Conservation (phyloP, 495 filamentous ascomycete species). For the Annulohypoxylon moriforme region DNA sequence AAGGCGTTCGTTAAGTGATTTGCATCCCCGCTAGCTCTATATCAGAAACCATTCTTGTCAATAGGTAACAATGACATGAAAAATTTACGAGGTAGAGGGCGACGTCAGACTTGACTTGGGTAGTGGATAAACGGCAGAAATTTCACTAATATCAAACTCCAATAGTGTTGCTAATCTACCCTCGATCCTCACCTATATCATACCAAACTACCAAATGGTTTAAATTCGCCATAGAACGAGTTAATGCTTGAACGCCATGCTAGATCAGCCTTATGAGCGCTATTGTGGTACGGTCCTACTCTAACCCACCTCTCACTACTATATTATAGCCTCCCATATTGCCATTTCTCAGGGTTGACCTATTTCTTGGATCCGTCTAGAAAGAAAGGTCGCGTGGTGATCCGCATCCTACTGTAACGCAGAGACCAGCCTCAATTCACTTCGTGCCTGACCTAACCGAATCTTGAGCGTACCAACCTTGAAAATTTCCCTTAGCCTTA, state of each 20-base stretch:
- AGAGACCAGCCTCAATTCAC: slow-evolving; percentile 4
- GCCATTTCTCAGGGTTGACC: neutral
- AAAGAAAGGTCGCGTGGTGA: slow-evolving; percentile 3
- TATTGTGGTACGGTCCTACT: neutral
- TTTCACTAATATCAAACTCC: neutral
- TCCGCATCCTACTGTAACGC: slow-evolving; percentile 29
- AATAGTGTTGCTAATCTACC: neutral
- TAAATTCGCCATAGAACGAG: neutral
- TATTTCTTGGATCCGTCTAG: neutral
- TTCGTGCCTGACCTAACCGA: slow-evolving; percentile 3
- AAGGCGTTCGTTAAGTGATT: neutral
- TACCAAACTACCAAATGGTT: neutral
- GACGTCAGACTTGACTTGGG: neutral
- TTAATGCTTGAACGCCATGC: neutral
- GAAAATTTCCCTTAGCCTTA: neutral
- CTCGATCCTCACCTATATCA: neutral
- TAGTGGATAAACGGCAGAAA: neutral
- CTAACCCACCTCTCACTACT: slow-evolving; percentile 4
- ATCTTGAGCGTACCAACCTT: neutral
- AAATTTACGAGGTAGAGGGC: neutral
- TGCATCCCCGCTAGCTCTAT: neutral
- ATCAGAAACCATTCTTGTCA: neutral
- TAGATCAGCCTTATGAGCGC: slow-evolving; percentile 29
- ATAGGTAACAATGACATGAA: too few species aligned
- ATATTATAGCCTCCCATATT: neutral